These are phyloP conservation scores for Aegilops speltoides DNA, from an alignment of 176 grass and related monocot genomes.

Conservation along the genomic window DNA sequence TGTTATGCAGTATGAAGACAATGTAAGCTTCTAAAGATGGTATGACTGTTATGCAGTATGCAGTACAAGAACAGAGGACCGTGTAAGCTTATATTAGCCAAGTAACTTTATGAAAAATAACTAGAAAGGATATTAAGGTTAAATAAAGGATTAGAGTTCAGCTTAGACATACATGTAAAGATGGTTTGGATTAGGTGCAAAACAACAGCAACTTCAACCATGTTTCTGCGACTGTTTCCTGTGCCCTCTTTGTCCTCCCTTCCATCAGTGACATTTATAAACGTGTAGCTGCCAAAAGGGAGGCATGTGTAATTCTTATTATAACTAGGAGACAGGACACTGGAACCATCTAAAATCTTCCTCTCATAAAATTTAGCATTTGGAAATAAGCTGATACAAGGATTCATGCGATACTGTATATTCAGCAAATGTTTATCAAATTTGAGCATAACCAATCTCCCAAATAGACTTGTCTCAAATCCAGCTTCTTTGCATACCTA, in stretches of 20 bases:
- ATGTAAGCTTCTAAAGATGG: too few relatives aligned
- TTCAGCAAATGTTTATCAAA: slow-evolving; percentile 68
- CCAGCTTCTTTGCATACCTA: slow-evolving; percentile 70
- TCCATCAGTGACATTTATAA: too few relatives aligned
- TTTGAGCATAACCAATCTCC: slow-evolving; percentile 53
- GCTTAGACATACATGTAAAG: slow-evolving; percentile 51
- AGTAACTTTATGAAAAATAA: neutral
- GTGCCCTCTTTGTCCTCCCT: too few relatives aligned
- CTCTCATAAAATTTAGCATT: slow-evolving; percentile 61
- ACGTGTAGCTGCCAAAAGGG: too few relatives aligned
- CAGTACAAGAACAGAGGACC: neutral
- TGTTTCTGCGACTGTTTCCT: slow-evolving; percentile 47
- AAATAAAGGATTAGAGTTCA: neutral
- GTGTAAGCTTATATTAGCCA: neutral
- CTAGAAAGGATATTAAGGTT: neutral
- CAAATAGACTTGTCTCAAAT: slow-evolving; percentile 67
- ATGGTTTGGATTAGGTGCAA: slow-evolving; percentile 50
- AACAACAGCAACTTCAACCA: slow-evolving; percentile 73
- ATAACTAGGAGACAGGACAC: slow-evolving; percentile 46
- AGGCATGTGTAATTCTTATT: slow-evolving; percentile 45
- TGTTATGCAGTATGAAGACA: too few relatives aligned
- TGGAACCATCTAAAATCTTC: slow-evolving; percentile 64
- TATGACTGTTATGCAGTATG: neutral
- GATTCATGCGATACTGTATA: slow-evolving; percentile 79
- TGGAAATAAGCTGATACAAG: slow-evolving; percentile 71